Evolutionary conservation across 2,329 filamentous ascomycete species (phyloP).

Genomic region (Salinomyces thailandicus): DNA sequence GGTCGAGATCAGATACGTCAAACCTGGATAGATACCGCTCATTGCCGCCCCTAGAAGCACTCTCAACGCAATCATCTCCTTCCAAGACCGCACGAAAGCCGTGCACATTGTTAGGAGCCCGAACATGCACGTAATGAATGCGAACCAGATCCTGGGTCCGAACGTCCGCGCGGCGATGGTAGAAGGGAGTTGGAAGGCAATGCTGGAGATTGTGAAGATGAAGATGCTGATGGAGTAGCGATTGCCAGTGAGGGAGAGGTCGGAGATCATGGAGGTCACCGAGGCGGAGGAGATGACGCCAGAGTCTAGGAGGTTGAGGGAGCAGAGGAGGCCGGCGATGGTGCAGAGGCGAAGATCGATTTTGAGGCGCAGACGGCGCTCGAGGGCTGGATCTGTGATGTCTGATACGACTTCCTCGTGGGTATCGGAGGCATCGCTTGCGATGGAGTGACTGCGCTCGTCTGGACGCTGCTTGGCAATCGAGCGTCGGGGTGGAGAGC

Average conservation of each 20-base stretch:
- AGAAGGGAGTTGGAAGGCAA: constrained; percentile 58
- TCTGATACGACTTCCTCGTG: not conserved
- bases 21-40: constrained; percentile 43
- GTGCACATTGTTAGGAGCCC: constrained; percentile 58
- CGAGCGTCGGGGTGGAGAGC: too few relatives aligned
- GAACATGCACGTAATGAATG: constrained; percentile 49
- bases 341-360: constrained; percentile 58
- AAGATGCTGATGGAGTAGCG: constrained; percentile 61
- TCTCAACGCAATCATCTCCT: constrained; percentile 57
- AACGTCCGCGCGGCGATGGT: constrained; percentile 56
- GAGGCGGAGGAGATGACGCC: constrained; percentile 60
- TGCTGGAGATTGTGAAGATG: constrained; percentile 60
- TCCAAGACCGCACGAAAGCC: constrained; percentile 57
- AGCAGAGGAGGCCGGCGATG: constrained; percentile 61
- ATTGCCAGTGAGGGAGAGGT: constrained; percentile 54
- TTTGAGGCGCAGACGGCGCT: constrained; percentile 45
- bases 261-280: constrained; percentile 56
- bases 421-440: too few relatives aligned
- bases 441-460: too few relatives aligned
- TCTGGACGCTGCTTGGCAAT: too few relatives aligned
- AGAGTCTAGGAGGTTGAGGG: constrained; percentile 58
- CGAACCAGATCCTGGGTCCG: constrained; percentile 54
- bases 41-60: constrained; percentile 56
- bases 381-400: not conserved
- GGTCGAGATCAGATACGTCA: constrained; percentile 42